Evolutionary conservation across 805 yeast genomes (phyloP).

Genomic region (Candida wancherniae): DNA sequence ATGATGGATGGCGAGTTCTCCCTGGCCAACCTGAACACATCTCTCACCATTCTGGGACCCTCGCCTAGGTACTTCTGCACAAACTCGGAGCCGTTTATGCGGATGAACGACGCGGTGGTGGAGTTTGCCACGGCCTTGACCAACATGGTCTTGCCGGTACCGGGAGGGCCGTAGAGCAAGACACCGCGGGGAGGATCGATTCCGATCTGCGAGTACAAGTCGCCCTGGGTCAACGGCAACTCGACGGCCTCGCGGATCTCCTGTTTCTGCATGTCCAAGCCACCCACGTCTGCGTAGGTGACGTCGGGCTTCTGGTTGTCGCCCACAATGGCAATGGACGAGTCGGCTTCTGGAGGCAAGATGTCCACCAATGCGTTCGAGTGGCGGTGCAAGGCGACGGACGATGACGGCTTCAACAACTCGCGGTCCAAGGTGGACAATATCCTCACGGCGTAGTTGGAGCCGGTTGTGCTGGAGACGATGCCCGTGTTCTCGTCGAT

Average conservation of each 20-base stretch:
- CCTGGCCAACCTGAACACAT: constrained; percentile 93
- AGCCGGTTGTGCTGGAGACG: constrained; percentile 95
- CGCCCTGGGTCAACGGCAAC: constrained; percentile 92
- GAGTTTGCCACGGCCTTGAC: constrained; percentile 98
- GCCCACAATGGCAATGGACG: constrained; percentile 90
- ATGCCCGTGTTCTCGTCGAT: constrained; percentile 95
- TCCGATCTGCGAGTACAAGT: constrained; percentile 94
- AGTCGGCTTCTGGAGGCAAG: constrained; percentile 97
- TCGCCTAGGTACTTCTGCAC: constrained; percentile 98
- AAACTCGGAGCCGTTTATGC: constrained; percentile 97
- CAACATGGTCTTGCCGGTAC: constrained; percentile 98
- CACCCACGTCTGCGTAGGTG: constrained; percentile 97
- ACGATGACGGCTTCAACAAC: constrained; percentile 86
- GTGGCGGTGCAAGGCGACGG: constrained; percentile 97
- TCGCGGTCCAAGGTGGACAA: constrained; percentile 93
- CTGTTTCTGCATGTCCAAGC: constrained; percentile 97
- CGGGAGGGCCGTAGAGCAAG: constrained; percentile 97
- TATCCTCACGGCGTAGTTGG: constrained; percentile 93
- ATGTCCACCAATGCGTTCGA: constrained; percentile 97
- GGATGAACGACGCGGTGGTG: constrained; percentile 90
- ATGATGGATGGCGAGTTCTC: constrained; percentile 97
- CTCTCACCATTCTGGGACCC: constrained; percentile 99
- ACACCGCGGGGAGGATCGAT: constrained; percentile 99
- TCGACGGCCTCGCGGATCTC: constrained; percentile 99
- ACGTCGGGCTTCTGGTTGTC: constrained; percentile 91